A percentile compares a stretch with the other conserved stretches of the same genome.
phyloP scores from a whole-genome alignment of 805 yeast species.

The Wickerhamiella allomyrinae region DNA sequence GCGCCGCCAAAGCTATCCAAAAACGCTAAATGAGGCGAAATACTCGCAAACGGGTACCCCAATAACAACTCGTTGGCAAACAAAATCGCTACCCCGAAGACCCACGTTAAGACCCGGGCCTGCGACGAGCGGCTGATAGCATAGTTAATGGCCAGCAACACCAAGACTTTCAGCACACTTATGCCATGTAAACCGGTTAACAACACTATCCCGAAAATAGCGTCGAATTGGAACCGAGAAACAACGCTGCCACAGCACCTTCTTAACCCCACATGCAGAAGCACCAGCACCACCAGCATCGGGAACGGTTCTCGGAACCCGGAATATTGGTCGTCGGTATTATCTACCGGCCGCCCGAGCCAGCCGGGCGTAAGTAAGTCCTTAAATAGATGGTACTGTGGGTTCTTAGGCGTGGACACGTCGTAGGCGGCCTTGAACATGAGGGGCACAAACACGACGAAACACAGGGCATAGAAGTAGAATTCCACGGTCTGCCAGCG shows the following conservation, averaged over 20 bases:
- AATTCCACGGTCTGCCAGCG: slow-evolving; percentile 73
- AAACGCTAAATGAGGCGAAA: slow-evolving; percentile 31
- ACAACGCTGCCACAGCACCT: slow-evolving; percentile 7
- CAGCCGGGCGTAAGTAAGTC: slow-evolving; percentile 65
- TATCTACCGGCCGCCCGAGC: slow-evolving; percentile 71
- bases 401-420: slow-evolving; percentile 37
- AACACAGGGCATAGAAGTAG: slow-evolving; percentile 46
- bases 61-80: slow-evolving; percentile 64
- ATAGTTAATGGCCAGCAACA: slow-evolving; percentile 44
- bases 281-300: slow-evolving; percentile 40
- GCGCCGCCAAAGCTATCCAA: slow-evolving; percentile 62
- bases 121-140: slow-evolving; percentile 23
- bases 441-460: slow-evolving; percentile 59
- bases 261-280: slow-evolving; percentile 42
- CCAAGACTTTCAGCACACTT: slow-evolving; percentile 45
- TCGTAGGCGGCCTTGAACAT: slow-evolving; percentile 73
- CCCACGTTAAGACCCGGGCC: slow-evolving; percentile 39
- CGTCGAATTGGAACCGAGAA: slow-evolving; percentile 47
- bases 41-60: slow-evolving; percentile 34
- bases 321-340: slow-evolving; percentile 78
- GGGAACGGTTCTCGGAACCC: slow-evolving; percentile 74
- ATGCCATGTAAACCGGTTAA: slow-evolving; percentile 68
- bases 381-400: slow-evolving; percentile 52
- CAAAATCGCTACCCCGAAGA: slow-evolving; percentile 61
- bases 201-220: slow-evolving; percentile 54